Conservation (phyloP, 2,329 filamentous ascomycete species). For the Exophiala sp. region DNA sequence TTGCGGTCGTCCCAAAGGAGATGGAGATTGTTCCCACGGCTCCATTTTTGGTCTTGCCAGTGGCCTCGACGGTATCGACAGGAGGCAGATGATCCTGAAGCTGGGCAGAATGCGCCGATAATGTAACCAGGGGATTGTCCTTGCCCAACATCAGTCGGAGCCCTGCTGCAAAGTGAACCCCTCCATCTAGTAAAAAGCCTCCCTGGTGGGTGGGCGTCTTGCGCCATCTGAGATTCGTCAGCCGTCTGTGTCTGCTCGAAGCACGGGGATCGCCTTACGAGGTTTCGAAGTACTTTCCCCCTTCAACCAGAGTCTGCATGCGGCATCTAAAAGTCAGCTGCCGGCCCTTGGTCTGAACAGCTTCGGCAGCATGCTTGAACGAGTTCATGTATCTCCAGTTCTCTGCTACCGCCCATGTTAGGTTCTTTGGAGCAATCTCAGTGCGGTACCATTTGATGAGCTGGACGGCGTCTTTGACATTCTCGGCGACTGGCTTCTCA, state of each 20-base stretch:
- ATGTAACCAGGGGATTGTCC: constrained; percentile 38
- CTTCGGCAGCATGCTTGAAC: constrained; percentile 42
- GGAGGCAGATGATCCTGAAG: constrained; percentile 49
- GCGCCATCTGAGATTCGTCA: constrained; percentile 42
- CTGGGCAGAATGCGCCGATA: constrained; percentile 48
- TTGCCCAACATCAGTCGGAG: constrained; percentile 46
- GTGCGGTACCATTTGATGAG: constrained; percentile 48
- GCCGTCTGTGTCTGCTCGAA: constrained; percentile 36
- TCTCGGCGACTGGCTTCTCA: constrained; percentile 54
- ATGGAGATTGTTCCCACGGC: constrained; percentile 47
- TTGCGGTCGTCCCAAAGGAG: constrained; percentile 50
- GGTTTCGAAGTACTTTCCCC: constrained; percentile 48
- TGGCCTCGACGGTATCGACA: constrained; percentile 53
- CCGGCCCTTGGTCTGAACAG: constrained; percentile 44
- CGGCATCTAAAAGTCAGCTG: constrained; percentile 47
- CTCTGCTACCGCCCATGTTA: constrained; percentile 49
- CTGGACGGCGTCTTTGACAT: constrained; percentile 46
- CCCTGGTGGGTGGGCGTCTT: constrained; percentile 53
- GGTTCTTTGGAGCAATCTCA: constrained; percentile 37
- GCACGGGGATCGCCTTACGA: constrained; percentile 31
- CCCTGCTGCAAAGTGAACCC: constrained; percentile 52
- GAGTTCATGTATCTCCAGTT: constrained; percentile 52
- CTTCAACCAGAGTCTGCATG: constrained; percentile 43
- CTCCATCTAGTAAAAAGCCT: constrained; percentile 55
- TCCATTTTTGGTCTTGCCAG: constrained; percentile 44